These are phyloP conservation scores for Corymbia citriodora DNA, from an alignment of 441 rosid genomes.

Conservation along the genomic window DNA sequence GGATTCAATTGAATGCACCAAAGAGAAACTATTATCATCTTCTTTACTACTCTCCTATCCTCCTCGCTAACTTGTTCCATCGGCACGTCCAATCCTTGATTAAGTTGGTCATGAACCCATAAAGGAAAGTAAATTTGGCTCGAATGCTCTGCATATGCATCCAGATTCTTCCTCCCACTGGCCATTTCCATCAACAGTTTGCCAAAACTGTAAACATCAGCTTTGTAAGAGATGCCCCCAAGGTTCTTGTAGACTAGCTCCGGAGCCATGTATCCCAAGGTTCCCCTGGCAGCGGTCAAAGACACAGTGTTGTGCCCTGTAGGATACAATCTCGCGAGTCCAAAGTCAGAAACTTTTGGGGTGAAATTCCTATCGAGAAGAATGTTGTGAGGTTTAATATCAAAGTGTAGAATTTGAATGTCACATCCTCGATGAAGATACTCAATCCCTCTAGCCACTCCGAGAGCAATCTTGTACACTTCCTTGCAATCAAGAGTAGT, in stretches of 20 bases:
- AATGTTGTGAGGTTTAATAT: too few species aligned
- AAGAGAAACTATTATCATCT: neutral
- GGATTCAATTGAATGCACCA: neutral
- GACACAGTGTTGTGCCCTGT: too few species aligned
- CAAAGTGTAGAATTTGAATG: too few species aligned
- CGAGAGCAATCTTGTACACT: too few species aligned
- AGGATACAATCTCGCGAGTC: too few species aligned
- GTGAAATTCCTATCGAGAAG: too few species aligned
- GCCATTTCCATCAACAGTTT: neutral
- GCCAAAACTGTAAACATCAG: fast-evolving
- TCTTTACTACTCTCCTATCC: neutral
- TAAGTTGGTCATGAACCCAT: neutral
- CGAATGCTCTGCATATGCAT: fast-evolving
- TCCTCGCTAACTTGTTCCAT: neutral
- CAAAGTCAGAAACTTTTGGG: too few species aligned
- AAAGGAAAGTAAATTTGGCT: neutral
- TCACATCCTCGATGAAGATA: too few species aligned
- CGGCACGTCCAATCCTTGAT: fast-evolving
- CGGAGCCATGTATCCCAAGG: neutral
- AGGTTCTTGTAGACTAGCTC: neutral
- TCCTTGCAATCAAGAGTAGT: too few species aligned
- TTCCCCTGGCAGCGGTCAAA: neutral
- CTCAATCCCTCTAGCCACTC: too few species aligned
- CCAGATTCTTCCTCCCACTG: neutral
- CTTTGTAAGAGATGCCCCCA: neutral